Base-by-base conservation (phyloP, 192 early-diverging fungal species). In the Linnemannia zychae region DNA sequence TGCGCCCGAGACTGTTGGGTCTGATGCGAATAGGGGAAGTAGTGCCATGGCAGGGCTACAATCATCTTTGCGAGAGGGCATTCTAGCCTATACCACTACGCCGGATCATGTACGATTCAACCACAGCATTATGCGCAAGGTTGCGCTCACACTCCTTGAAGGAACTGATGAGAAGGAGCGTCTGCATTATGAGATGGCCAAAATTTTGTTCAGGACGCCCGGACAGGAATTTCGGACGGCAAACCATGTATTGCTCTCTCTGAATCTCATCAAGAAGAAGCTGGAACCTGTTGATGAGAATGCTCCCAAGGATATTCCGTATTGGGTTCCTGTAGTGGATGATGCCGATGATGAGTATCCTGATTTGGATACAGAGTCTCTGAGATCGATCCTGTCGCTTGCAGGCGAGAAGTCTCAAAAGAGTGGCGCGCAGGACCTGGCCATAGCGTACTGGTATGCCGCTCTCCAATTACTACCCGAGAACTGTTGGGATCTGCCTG, bases 321-420 rank as follows among this genome's bases (percentile, higher is more conserved):
- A 49, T 28, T 84, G 82, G 82, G 72, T 84, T 15, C 82, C 82
- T 28, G 46, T 71, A 17, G 20, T 73, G 9, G 79, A 76, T 50
- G 70, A 72, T 0, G 48, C 65, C 3, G 63, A 76, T 4, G 50
- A 28, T 44, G 24, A 24, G 0, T 20, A 20, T 0, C 13, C 50
- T 3, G 74, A 79, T 1, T 37, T 79, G 24, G 73, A 75, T 44
- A 49, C 71, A 1, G 52, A 68, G 49, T 63, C 78, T 18, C 17
- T 85, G 38, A 75, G 83, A 17, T 31, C 24, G 6, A 76, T 85
- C 20, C 70, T 85, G 4, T 73, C 83, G 4, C 63, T 53, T 4
- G 83, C 83, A 17, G 83, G 77, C 3, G 83, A 85, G 52, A 85
- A 79, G 49, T 85, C 83, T 15, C 78, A 79, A 49, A 85, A 79